Percentiles rank a stretch among this genome's conserved stretches.
phyloP scores from a whole-genome alignment of 2,329 filamentous ascomycete genomes.

The Cadophora luteo-olivacea region DNA sequence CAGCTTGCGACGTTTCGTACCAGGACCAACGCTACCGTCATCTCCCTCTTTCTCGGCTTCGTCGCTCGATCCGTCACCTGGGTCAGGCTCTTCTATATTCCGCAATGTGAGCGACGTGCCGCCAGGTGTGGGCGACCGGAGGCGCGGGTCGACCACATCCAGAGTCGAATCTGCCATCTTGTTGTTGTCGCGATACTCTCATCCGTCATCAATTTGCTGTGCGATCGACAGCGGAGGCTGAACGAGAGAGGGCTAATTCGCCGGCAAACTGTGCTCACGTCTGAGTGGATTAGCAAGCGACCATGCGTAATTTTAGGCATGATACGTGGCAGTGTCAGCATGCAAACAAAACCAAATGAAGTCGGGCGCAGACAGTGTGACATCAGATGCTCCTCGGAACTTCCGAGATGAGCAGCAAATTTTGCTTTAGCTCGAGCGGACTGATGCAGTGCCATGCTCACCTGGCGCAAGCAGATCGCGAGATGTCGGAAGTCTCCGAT shows the following conservation, averaged over 20 bases:
- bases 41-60: conserved; percentile 15
- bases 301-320: background rate
- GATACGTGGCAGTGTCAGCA: background rate
- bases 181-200: conserved; percentile 10
- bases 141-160: conserved; percentile 12
- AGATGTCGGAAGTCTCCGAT: background rate
- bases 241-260: background rate
- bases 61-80: background rate
- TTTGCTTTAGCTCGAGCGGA: background rate
- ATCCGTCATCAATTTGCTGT: conserved; percentile 14
- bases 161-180: conserved; percentile 9
- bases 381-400: background rate
- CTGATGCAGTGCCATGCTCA: background rate
- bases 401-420: background rate
- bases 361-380: background rate
- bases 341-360: background rate
- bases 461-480: background rate
- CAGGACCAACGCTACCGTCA: background rate
- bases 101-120: background rate
- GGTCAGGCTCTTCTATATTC: conserved; percentile 7
- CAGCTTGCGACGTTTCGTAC: conserved; percentile 28
- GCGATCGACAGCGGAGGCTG: conserved; percentile 9
- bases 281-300: conserved; percentile 1
- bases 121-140: conserved; percentile 4
- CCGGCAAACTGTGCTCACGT: background rate